Evolutionary conservation across 805 yeast genomes (phyloP), one percentile per base, ranked within the genome.

Genomic region (Wickerhamiella cacticola): DNA sequence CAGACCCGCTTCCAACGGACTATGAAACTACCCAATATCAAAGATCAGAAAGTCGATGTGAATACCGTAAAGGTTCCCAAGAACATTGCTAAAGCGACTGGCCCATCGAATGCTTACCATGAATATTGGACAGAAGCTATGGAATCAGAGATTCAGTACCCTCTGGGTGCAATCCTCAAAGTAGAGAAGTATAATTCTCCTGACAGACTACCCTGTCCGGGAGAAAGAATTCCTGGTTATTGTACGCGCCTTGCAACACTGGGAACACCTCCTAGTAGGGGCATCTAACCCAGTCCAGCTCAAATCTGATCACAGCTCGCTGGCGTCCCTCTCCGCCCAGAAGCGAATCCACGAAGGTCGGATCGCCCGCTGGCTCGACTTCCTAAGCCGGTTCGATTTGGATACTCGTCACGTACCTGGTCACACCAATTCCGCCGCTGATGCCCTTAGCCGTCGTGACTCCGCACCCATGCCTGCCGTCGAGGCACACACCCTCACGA

Each of bases 141-240:
- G 28, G 28, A 25, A 10, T 25, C 28, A 7, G 28, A 25, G 10
- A 25, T 25, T 10, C 28, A 25, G 28, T 25, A 7, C 28, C 7
- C 10, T 7, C 7, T 25, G 10, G 28, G 10, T 25, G n/a, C n/a
- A n/a, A n/a, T n/a, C n/a, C n/a, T n/a, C n/a, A n/a, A n/a, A n/a
- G n/a, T n/a, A n/a, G n/a, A n/a, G n/a, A n/a, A n/a, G n/a, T n/a
- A n/a, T n/a, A n/a, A n/a, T n/a, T n/a, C n/a, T n/a, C n/a, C n/a
- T n/a, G n/a, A n/a, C n/a, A n/a, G n/a, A 33, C 12, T 39, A 39
- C 43, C 31, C 43, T 2, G 24, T 39, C 33, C 43, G 43, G n/a
- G 33, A 38, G 15, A 15, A 3, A 9, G 43, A 39, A 24, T 13
- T 19, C 13, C 13, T 39, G 13, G 43, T 33, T 12, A 39, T 24